These are phyloP conservation scores for Camellia sinensis DNA, from an alignment of 148 eudicot genomes.

Conservation along the genomic window DNA sequence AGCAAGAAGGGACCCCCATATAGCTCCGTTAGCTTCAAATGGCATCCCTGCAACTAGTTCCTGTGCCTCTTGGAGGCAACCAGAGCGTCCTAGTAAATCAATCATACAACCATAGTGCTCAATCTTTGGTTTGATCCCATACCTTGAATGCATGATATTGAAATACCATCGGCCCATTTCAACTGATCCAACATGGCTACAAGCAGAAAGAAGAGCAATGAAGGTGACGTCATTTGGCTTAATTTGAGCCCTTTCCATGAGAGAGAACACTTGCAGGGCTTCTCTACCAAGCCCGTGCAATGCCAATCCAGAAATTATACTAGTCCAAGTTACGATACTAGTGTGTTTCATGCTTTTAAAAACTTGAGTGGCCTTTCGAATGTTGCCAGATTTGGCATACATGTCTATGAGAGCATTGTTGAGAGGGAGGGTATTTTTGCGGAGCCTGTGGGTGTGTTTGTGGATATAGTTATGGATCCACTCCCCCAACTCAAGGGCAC, in stretches of 20 bases:
- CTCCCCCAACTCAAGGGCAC: conserved; percentile 52
- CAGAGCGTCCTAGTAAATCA: conserved; percentile 56
- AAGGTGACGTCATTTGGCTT: conserved; percentile 51
- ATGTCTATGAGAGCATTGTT: conserved; percentile 56
- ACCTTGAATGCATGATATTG: conserved; percentile 34
- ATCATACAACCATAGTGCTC: conserved; percentile 68
- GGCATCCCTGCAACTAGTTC: conserved; percentile 43
- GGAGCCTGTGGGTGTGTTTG: conserved; percentile 12
- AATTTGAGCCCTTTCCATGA: conserved; percentile 39
- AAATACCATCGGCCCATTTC: conserved; percentile 46
- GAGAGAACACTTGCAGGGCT: conserved; percentile 51
- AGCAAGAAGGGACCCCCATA: conserved; percentile 69
- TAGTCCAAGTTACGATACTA: conserved; percentile 59
- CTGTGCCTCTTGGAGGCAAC: conserved; percentile 49
- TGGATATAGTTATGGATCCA: conserved; percentile 38
- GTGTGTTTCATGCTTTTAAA: conserved; percentile 34
- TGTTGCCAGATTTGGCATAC: conserved; percentile 60
- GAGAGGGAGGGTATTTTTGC: conserved; percentile 22
- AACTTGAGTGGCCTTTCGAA: conserved; percentile 37
- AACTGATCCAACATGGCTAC: conserved; percentile 56
- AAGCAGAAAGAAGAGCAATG: conserved; percentile 51
- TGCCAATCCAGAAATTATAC: conserved; percentile 54
- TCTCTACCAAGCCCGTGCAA: conserved; percentile 51
- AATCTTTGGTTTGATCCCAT: conserved; percentile 44
- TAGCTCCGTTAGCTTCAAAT: conserved; percentile 49